Conservation (phyloP, 169 alveolate genomes). For the Blepharisma undulans region DNA sequence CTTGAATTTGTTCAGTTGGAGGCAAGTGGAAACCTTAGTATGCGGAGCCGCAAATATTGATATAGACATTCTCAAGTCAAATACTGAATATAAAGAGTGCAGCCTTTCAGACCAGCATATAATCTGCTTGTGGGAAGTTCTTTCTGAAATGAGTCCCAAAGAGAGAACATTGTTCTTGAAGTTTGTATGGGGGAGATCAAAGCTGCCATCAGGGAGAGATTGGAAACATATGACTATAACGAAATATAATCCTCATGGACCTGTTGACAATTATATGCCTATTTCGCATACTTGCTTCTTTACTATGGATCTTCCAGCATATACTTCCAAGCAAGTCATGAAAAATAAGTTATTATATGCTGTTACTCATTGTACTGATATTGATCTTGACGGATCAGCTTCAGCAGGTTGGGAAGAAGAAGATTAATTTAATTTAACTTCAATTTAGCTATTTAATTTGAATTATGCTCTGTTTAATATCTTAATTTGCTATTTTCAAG, state of each 20-base stretch:
- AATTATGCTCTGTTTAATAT: no score
- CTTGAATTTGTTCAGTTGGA: conserved; percentile 60
- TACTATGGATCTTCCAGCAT: conserved; percentile 61
- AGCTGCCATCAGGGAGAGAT: conserved; percentile 76
- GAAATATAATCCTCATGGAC: not conserved
- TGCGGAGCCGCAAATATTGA: conserved; percentile 89
- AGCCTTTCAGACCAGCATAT: conserved; percentile 25
- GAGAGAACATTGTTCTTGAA: conserved; percentile 85
- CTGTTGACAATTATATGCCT: conserved; percentile 46
- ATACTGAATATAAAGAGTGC: conserved; percentile 85
- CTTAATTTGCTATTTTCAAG: no score
- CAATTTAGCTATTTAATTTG: not conserved
- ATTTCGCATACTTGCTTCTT: conserved; percentile 71
- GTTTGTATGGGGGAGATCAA: conserved; percentile 92
- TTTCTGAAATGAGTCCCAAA: conserved; percentile 74
- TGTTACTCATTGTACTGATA: conserved; percentile 41
- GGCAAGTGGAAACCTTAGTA: conserved; percentile 75
- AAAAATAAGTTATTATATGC: conserved; percentile 61
- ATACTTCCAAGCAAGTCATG: conserved; percentile 52
- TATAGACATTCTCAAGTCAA: conserved; percentile 79
- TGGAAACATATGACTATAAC: conserved; percentile 20
- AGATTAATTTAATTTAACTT: not conserved
- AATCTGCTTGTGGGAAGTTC: conserved; percentile 82
- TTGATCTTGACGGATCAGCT: conserved; percentile 51
- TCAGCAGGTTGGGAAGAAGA: conserved; percentile 46